A percentile compares a stretch with the other conserved stretches of the same genome.
Conservation (phyloP, 1,284 basidiomycete species). For the Ustilago lituana region DNA sequence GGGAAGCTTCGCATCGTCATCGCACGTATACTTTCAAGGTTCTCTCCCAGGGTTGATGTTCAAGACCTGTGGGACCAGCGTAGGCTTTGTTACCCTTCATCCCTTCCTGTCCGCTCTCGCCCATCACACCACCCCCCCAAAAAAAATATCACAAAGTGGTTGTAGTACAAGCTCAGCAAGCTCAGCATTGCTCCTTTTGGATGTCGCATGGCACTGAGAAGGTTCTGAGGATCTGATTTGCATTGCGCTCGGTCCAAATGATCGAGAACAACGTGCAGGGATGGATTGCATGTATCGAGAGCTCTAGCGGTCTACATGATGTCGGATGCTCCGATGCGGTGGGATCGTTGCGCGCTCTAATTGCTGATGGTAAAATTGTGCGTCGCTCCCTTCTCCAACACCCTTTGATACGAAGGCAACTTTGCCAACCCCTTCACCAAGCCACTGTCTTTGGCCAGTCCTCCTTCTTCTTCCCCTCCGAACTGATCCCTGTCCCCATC, state of each 20-base stretch:
- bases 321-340: too few relatives aligned
- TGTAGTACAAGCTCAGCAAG: constrained; percentile 10
- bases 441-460: constrained; percentile 37
- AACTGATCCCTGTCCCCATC: constrained; percentile 29
- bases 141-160: constrained; percentile 12
- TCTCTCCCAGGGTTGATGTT: too few relatives aligned
- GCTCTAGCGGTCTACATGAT: too few relatives aligned
- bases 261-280: too few relatives aligned
- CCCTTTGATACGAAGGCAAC: constrained; percentile 12
- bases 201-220: too few relatives aligned
- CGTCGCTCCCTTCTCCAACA: constrained; percentile 15
- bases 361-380: constrained; percentile 29
- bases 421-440: constrained; percentile 19
- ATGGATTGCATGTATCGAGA: too few relatives aligned
- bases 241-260: too few relatives aligned
- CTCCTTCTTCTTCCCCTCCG: constrained; percentile 9
- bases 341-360: neutral
- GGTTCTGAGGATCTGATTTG: too few relatives aligned
- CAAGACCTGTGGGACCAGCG: too few relatives aligned
- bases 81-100: constrained; percentile 3
- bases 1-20: too few relatives aligned
- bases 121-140: neutral
- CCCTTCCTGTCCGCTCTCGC: neutral
- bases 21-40: too few relatives aligned
- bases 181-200: neutral